These are phyloP conservation scores for Dactylellina parvicollis DNA, from an alignment of 2,329 filamentous ascomycete species.

Conservation along the genomic window DNA sequence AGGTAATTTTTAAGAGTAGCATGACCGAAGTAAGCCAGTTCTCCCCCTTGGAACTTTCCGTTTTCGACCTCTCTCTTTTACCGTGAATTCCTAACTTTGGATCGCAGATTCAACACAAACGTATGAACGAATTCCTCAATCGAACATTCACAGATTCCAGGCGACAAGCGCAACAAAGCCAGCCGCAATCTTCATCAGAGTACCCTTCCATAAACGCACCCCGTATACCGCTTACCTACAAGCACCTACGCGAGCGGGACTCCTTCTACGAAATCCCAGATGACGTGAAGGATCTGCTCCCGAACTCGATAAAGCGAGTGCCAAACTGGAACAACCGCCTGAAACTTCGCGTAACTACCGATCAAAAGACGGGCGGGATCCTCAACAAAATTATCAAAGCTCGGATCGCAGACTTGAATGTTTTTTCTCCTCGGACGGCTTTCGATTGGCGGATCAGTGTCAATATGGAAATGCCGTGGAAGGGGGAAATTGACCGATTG, in stretches of 20 bases:
- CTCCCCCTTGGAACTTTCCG: background rate
- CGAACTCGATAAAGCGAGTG: slow-evolving; percentile 65
- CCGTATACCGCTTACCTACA: slow-evolving; percentile 77
- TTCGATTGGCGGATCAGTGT: slow-evolving; percentile 95
- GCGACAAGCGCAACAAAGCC: slow-evolving; percentile 59
- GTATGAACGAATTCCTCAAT: slow-evolving; percentile 87
- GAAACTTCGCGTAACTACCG: slow-evolving; percentile 78
- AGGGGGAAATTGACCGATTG: slow-evolving; percentile 72
- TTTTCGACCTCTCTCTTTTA: background rate
- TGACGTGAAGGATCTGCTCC: slow-evolving; percentile 70
- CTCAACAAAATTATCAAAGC: slow-evolving; percentile 90
- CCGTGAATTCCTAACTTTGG: slow-evolving; percentile 7
- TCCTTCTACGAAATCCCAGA: slow-evolving; percentile 80
- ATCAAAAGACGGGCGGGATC: slow-evolving; percentile 75
- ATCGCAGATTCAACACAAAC: slow-evolving; percentile 77
- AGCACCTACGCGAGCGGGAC: slow-evolving; percentile 83
- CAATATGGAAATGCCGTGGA: slow-evolving; percentile 90
- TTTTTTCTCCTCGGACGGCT: slow-evolving; percentile 78
- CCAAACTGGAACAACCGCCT: slow-evolving; percentile 61
- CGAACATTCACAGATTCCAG: slow-evolving; percentile 70
- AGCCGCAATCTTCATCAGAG: slow-evolving; percentile 61
- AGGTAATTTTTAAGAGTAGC: slow-evolving; percentile 80
- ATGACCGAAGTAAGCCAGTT: slow-evolving; percentile 80
- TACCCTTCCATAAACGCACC: slow-evolving; percentile 59
- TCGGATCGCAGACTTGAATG: slow-evolving; percentile 85